These are phyloP conservation scores for Testicularia cyperi DNA, from an alignment of 1,284 basidiomycete species.

Conservation along the genomic window DNA sequence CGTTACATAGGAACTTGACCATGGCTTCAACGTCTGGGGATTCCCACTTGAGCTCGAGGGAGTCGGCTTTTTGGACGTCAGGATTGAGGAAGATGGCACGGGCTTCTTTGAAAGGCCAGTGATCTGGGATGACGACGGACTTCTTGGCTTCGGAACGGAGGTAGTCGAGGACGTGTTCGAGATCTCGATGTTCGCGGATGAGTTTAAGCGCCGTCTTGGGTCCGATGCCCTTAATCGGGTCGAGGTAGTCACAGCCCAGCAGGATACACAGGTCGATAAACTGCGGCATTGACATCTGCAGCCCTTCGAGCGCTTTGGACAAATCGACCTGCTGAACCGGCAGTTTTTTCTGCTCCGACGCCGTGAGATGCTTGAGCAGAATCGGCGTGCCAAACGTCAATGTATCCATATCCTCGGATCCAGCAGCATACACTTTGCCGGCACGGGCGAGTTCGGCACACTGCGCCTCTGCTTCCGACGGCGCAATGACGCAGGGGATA, in stretches of 20 bases:
- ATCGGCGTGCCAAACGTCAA: slow-evolving; percentile 91
- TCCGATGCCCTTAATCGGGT: slow-evolving; percentile 91
- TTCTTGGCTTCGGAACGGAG: slow-evolving; percentile 63
- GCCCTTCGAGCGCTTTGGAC: slow-evolving; percentile 77
- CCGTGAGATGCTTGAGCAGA: slow-evolving; percentile 91
- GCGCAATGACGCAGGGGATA: slow-evolving; percentile 82
- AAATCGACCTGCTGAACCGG: slow-evolving; percentile 94
- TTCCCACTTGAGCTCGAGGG: slow-evolving; percentile 95
- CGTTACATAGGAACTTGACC: slow-evolving; percentile 86
- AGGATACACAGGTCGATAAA: slow-evolving; percentile 97
- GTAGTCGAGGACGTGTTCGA: slow-evolving; percentile 80
- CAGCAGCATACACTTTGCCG: slow-evolving; percentile 93
- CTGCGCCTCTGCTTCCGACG: slow-evolving; percentile 97
- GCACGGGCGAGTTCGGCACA: slow-evolving; percentile 95
- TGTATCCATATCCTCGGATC: slow-evolving; percentile 99
- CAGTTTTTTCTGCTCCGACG: slow-evolving; percentile 96
- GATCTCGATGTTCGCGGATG: slow-evolving; percentile 77
- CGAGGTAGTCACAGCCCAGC: slow-evolving; percentile 96
- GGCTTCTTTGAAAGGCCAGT: slow-evolving; percentile 95
- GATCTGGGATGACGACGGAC: slow-evolving; percentile 72
- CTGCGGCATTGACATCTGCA: slow-evolving; percentile 88
- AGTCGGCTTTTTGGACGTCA: slow-evolving; percentile 80
- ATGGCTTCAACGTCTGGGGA: slow-evolving; percentile 89
- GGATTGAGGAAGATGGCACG: slow-evolving; percentile 85
- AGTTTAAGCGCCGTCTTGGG: slow-evolving; percentile 95